Conservation (phyloP, 306 rosid genomes). For the Rosa rugosa region DNA sequence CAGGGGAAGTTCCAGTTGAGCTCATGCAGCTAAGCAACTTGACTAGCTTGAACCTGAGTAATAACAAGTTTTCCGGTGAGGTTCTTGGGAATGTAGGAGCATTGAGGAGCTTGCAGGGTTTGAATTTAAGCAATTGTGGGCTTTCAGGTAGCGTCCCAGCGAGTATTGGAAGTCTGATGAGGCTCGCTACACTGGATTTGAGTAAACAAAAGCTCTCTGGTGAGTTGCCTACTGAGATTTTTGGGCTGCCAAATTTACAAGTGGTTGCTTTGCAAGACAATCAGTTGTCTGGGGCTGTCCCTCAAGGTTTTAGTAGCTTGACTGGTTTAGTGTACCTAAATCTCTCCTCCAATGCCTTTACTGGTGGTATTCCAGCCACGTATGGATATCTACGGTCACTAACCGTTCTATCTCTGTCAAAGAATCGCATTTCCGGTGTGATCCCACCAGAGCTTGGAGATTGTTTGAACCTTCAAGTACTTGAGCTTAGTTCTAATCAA, state of each 20-base stretch:
- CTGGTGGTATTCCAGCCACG: conserved; percentile 59
- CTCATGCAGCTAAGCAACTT: conserved; percentile 54
- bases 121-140: conserved; percentile 73
- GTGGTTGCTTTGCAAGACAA: conserved; percentile 66
- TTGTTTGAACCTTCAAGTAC: conserved; percentile 64
- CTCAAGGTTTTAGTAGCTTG: conserved; percentile 87
- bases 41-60: conserved; percentile 64
- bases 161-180: conserved; percentile 62
- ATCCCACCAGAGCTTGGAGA: conserved; percentile 64
- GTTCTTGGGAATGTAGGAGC: conserved; percentile 44
- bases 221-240: conserved; percentile 66
- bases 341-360: conserved; percentile 55
- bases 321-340: conserved; percentile 59
- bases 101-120: conserved; percentile 49
- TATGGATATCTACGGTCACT: conserved; percentile 68
- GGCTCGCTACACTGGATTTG: conserved; percentile 63
- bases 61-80: conserved; percentile 55
- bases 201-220: conserved; percentile 74
- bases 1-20: conserved; percentile 53
- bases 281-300: conserved; percentile 57
- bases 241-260: conserved; percentile 68
- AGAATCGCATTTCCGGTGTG: conserved; percentile 51
- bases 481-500: conserved; percentile 57
- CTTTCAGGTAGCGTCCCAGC: conserved; percentile 60
- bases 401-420: conserved; percentile 51